Conservation (phyloP, 768 basidiomycete genomes). For the Sporobolomyces phaffii region DNA sequence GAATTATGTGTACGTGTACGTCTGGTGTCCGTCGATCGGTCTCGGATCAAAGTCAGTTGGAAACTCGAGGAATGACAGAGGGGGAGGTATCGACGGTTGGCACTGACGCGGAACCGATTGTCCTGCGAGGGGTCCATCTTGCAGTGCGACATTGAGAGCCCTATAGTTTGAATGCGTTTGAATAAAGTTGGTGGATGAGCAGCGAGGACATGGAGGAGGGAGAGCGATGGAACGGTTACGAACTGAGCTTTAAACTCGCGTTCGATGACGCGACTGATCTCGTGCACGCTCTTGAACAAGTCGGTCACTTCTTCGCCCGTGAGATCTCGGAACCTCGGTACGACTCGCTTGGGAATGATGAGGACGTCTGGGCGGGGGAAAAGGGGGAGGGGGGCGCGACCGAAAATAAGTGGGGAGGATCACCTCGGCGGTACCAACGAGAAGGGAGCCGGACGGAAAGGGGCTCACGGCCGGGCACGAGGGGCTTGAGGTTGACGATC, state of each 20-base stretch:
- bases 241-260: conserved; percentile 70
- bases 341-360: conserved; percentile 54
- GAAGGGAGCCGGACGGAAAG: conserved; percentile 14
- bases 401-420: too few species aligned
- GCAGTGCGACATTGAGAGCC: conserved; percentile 21
- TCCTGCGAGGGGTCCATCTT: conserved; percentile 39
- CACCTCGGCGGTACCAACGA: too few species aligned
- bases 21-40: too few species aligned
- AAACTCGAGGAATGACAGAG: too few species aligned
- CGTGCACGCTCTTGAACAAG: conserved; percentile 71
- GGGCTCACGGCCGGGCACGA: conserved; percentile 75
- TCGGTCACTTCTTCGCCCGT: conserved; percentile 61
- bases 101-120: conserved; percentile 18
- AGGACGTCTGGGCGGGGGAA: conserved; percentile 52
- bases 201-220: background rate
- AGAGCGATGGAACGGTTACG: background rate
- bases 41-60: too few species aligned
- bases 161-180: background rate
- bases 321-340: conserved; percentile 54
- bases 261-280: conserved; percentile 73
- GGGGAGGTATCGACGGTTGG: too few species aligned
- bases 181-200: too few species aligned
- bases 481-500: conserved; percentile 89
- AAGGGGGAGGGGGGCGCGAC: background rate
- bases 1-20: conserved; percentile 87